These are phyloP conservation scores for Sclerotinia trifoliorum DNA, from an alignment of 2,329 filamentous ascomycete genomes.

Conservation along the genomic window DNA sequence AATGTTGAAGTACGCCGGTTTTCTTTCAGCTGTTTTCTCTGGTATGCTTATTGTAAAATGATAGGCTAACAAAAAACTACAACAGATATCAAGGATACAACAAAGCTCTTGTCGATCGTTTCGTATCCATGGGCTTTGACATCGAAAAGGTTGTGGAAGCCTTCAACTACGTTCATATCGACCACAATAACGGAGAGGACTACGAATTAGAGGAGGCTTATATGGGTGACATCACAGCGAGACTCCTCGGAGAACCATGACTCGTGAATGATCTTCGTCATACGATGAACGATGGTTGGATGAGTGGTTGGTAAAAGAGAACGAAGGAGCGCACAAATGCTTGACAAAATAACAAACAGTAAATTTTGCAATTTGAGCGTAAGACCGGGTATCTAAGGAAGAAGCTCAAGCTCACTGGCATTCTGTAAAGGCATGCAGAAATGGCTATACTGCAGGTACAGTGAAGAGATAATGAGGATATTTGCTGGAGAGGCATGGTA, in stretches of 20 bases:
- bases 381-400: background rate
- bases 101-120: constrained; percentile 76
- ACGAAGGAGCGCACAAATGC: background rate
- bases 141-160: constrained; percentile 82
- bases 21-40: constrained; percentile 1
- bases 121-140: constrained; percentile 88
- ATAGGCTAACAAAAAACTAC: constrained; percentile 25
- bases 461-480: background rate
- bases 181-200: constrained; percentile 72
- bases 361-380: background rate
- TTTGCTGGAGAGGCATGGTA: background rate
- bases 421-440: background rate
- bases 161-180: constrained; percentile 79
- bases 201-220: constrained; percentile 88
- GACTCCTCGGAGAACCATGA: constrained; percentile 72
- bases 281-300: constrained; percentile 12
- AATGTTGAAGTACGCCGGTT: constrained; percentile 28
- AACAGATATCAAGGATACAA: constrained; percentile 83
- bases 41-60: constrained; percentile 1
- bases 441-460: background rate
- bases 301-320: background rate
- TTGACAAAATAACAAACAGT: background rate
- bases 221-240: constrained; percentile 85
- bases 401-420: background rate
- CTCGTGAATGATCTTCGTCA: constrained; percentile 8